Percentiles rank a stretch among this genome's conserved stretches.
These are phyloP conservation scores for Linanthus parryae DNA, from an alignment of 148 eudicot species.

Conservation along the genomic window DNA sequence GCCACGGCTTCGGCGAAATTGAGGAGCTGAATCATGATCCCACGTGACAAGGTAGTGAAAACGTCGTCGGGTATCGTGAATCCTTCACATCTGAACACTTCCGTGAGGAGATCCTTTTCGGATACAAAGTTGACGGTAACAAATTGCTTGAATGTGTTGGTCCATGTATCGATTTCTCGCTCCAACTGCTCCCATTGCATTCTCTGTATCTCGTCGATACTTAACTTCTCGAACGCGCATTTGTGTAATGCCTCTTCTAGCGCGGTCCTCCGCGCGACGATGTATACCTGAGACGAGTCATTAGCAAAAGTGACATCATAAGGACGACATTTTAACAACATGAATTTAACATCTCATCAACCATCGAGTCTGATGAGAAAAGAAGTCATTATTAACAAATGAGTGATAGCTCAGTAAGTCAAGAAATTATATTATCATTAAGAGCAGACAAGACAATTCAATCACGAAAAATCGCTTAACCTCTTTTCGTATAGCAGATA, in stretches of 20 bases:
- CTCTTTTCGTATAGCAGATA: too few species aligned
- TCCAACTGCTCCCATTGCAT: slow-evolving; percentile 41
- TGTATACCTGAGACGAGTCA: slow-evolving; percentile 27
- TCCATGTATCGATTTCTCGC: slow-evolving; percentile 36
- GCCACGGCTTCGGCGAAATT: slow-evolving; percentile 61
- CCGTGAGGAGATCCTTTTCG: slow-evolving; percentile 24
- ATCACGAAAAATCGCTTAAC: too few species aligned
- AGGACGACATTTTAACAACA: too few species aligned
- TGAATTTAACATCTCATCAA: too few species aligned
- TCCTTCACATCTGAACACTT: slow-evolving; percentile 13
- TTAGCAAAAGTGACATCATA: too few species aligned
- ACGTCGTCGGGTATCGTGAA: slow-evolving; percentile 3
- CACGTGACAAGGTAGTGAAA: slow-evolving; percentile 14
- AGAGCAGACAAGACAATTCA: too few species aligned
- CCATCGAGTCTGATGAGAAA: too few species aligned
- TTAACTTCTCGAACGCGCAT: slow-evolving; percentile 26
- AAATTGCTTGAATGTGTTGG: slow-evolving; percentile 21
- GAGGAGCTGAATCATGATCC: slow-evolving; percentile 27
- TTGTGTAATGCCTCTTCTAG: slow-evolving; percentile 29
- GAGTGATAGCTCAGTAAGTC: too few species aligned
- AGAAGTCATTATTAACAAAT: too few species aligned
- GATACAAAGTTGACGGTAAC: slow-evolving; percentile 7
- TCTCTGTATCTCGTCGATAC: slow-evolving; percentile 44
- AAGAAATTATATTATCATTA: too few species aligned
- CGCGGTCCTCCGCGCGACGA: slow-evolving; percentile 21